Base-by-base conservation (phyloP, 345 rosid species). In the Moricandia arvensis region DNA sequence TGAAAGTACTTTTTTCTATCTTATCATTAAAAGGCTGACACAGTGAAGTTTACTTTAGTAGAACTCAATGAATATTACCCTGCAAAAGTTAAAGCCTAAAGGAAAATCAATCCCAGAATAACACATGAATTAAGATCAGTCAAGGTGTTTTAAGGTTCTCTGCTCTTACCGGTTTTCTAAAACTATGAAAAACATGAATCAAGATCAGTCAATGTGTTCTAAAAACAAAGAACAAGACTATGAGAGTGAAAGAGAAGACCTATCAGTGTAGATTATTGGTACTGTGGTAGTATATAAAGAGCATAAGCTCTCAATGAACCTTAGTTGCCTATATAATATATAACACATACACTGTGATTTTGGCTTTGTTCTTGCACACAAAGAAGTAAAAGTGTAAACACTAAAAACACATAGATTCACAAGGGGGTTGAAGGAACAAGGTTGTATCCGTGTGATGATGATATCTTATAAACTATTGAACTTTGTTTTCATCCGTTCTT, bases 11-110 rank as follows among this genome's bases (percentile, higher is more conserved):
- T 66, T 78, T 51, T 4, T 55, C 59, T 66, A 30, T 59, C 58
- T 78, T 72, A 59, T 63, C 71, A 29, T 24, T 51, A 5, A 33
- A 31, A 77, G 16, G 60, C 41, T 65, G 68, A 34, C 11, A 65
- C 31, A 30, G 66, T 71, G 62, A 58, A 33, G 17, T n/a, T 77
- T 71, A 77, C 80, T 66, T 71, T 71, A 27, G 35, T 12, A 45
- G 59, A 66, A 66, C 81, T 78, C 76, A 66, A 71, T 77, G 76
- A 10, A 66, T 47, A 65, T 45, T 43, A 71, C 43, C 34, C 15
- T 70, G 61, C 67, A 70, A 77, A 77, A 71, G 66, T 49, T 71
- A 58, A 63, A 76, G 62, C 59, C 10, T 54, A 31, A 75, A 53
- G n/a, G 10, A 57, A 61, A 29, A 67, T 15, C 51, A 59, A 68